phyloP scores from a whole-genome alignment of 495 filamentous ascomycete genomes.

The Viridothelium virens region DNA sequence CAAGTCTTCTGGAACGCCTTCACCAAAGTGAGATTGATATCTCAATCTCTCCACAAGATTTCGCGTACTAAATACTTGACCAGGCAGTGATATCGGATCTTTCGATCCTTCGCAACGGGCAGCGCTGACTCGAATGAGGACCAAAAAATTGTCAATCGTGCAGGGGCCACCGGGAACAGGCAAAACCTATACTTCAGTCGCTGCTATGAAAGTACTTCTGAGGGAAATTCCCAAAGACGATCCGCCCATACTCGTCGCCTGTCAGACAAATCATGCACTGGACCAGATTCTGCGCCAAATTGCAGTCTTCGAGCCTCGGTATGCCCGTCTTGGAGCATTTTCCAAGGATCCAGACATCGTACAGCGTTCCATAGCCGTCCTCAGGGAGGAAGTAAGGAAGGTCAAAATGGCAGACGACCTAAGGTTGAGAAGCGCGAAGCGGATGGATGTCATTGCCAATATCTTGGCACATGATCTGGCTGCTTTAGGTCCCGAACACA shows the following conservation, averaged over 20 bases:
- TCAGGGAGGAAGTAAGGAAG: constrained; percentile 35
- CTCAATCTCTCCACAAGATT: constrained; percentile 33
- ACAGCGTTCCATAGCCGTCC: constrained; percentile 55
- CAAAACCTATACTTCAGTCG: constrained; percentile 71
- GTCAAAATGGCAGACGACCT: constrained; percentile 31
- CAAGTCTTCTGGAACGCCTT: not conserved
- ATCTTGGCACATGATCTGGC: constrained; percentile 43
- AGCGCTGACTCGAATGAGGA: constrained; percentile 63
- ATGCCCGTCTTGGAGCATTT: constrained; percentile 73
- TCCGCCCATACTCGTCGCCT: constrained; percentile 69
- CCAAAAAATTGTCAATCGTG: constrained; percentile 65
- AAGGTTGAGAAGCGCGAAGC: constrained; percentile 30
- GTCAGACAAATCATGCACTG: constrained; percentile 89
- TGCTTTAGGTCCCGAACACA: constrained; percentile 28
- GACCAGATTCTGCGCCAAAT: constrained; percentile 74
- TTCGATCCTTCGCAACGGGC: constrained; percentile 63
- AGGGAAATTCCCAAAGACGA: constrained; percentile 50
- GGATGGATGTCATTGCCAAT: constrained; percentile 40
- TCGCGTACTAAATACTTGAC: constrained; percentile 47
- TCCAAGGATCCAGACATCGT: constrained; percentile 60
- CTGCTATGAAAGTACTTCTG: constrained; percentile 61
- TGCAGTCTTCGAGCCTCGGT: constrained; percentile 53
- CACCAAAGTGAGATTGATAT: constrained; percentile 18
- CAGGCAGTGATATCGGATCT: constrained; percentile 39
- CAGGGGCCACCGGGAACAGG: constrained; percentile 93